A percentile compares a stretch with the other conserved stretches of the same genome.
phyloP scores from a whole-genome alignment of 441 rosid species.

The Arabidopsis lyrata region DNA sequence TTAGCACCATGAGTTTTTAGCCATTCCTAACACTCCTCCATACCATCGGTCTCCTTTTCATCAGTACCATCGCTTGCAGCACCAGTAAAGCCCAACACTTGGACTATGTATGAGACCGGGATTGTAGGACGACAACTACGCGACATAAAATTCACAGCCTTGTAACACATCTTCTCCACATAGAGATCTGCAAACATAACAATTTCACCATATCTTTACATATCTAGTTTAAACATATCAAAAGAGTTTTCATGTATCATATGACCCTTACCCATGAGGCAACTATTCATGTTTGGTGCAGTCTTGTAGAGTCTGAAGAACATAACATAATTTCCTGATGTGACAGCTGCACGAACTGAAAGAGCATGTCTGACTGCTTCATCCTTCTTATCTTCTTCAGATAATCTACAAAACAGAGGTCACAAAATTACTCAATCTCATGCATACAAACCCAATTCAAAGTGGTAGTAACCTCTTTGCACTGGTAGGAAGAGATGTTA shows the following conservation, averaged over 20 bases:
- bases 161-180: constrained; percentile 92
- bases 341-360: constrained; percentile 93
- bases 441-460: constrained; percentile 20
- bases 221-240: constrained; percentile 22
- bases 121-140: constrained; percentile 92
- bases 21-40: constrained; percentile 90
- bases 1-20: constrained; percentile 90
- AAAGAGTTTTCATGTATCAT: constrained; percentile 26
- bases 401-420: constrained; percentile 63
- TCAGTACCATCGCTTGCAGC: constrained; percentile 56
- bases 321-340: constrained; percentile 90
- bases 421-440: constrained; percentile 21
- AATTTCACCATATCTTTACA: neutral
- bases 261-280: constrained; percentile 83
- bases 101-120: constrained; percentile 78
- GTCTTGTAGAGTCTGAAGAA: constrained; percentile 89
- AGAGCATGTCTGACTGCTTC: constrained; percentile 95
- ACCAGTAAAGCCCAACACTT: constrained; percentile 73
- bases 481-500: constrained; percentile 13
- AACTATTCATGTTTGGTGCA: constrained; percentile 90
- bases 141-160: constrained; percentile 89
- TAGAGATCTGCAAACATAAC: constrained; percentile 74
- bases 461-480: constrained; percentile 16
- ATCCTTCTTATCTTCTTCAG: constrained; percentile 72
- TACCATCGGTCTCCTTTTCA: constrained; percentile 59